Conservation (phyloP, 2,329 filamentous ascomycete species). For the Thelonectria discophora region DNA sequence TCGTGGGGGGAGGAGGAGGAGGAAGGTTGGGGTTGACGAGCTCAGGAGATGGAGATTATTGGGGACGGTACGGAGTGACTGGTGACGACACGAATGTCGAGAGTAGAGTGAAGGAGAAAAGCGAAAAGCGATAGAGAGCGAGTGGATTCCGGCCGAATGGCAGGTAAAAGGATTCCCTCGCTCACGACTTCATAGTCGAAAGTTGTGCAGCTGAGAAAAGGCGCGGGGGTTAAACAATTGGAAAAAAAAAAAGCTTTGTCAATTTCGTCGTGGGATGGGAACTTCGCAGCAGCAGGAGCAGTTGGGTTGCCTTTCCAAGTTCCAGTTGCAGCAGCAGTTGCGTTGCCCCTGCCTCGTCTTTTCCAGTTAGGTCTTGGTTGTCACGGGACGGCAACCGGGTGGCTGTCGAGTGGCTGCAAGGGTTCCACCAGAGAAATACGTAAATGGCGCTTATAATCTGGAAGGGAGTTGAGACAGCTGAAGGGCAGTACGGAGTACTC, state of each 20-base stretch:
- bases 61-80: conserved; percentile 11
- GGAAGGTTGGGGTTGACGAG: background rate
- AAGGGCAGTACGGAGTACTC: background rate
- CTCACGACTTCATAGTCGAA: conserved; percentile 36
- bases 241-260: background rate
- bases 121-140: conserved; percentile 4
- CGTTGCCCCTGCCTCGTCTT: conserved; percentile 23
- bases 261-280: background rate
- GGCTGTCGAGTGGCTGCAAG: conserved; percentile 20
- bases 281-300: conserved; percentile 3
- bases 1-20: too few species aligned
- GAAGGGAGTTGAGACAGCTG: background rate
- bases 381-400: conserved; percentile 24
- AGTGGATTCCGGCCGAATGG: conserved; percentile 33
- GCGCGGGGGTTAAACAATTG: conserved; percentile 17
- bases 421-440: conserved; percentile 1
- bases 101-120: conserved; percentile 19
- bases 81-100: conserved; percentile 1
- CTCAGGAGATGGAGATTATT: conserved; percentile 17
- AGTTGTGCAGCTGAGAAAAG: conserved; percentile 2
- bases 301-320: background rate
- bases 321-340: background rate
- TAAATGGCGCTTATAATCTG: background rate
- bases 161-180: conserved; percentile 25
- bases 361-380: conserved; percentile 15